Conservation (phyloP, 306 rosid species). For the Gastrolobium bilobum region DNA sequence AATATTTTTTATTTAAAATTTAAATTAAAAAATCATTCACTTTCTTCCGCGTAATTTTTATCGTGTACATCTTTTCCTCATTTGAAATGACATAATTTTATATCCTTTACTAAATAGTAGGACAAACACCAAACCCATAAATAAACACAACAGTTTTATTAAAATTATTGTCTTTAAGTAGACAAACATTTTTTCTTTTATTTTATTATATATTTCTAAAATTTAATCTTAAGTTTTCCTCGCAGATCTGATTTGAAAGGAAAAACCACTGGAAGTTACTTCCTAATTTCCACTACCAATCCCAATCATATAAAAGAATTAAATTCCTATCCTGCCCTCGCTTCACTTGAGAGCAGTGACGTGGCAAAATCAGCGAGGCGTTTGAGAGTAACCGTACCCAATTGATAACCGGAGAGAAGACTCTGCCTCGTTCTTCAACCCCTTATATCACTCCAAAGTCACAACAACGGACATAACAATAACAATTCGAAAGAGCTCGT, state of each 20-base stretch:
- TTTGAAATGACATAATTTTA: too few relatives aligned
- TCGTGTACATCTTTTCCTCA: too few relatives aligned
- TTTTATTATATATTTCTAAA: neutral
- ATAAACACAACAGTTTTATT: too few relatives aligned
- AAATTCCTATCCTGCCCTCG: conserved; percentile 42
- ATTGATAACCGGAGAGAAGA: conserved; percentile 27
- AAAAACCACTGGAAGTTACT: neutral
- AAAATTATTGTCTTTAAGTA: too few relatives aligned
- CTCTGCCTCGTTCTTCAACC: conserved; percentile 12
- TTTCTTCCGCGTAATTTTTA: too few relatives aligned
- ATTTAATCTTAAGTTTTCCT: neutral
- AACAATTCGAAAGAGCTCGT: conserved; percentile 19
- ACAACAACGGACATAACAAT: conserved; percentile 26
- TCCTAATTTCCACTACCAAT: neutral
- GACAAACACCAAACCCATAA: too few relatives aligned
- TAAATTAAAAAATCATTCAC: too few relatives aligned
- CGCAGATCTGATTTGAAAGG: conserved; percentile 17
- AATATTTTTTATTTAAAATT: too few relatives aligned
- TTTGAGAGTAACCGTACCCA: conserved; percentile 33
- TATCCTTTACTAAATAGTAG: too few relatives aligned
- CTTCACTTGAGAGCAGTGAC: neutral
- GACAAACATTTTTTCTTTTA: neutral
- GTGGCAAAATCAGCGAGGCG: conserved; percentile 40
- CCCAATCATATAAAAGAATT: neutral
- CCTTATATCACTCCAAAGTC: conserved; percentile 7